These are phyloP conservation scores for Phytophthora sansomeana DNA, from an alignment of 352 stramenopile species.

Conservation along the genomic window DNA sequence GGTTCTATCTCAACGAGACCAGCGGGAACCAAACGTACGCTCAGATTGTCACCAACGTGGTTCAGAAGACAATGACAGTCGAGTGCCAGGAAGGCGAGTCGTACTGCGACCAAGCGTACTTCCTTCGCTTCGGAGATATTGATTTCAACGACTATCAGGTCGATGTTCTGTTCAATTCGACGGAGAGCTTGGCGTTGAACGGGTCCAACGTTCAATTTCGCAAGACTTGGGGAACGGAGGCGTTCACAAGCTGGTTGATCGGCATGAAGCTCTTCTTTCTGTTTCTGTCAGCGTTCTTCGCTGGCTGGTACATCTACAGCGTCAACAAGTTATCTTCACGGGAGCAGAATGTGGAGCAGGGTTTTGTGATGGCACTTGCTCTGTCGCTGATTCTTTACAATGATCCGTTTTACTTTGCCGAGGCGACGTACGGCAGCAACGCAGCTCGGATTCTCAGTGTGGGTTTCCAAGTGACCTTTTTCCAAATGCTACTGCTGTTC, in stretches of 20 bases:
- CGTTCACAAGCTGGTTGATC: constrained; percentile 68
- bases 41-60: constrained; percentile 46
- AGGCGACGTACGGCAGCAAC: constrained; percentile 59
- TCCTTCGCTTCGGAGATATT: constrained; percentile 63
- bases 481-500: constrained; percentile 65
- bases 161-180: constrained; percentile 68
- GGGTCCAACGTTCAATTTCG: constrained; percentile 57
- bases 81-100: constrained; percentile 39
- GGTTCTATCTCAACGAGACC: constrained; percentile 49
- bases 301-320: constrained; percentile 53
- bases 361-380: constrained; percentile 55
- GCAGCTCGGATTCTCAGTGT: constrained; percentile 56
- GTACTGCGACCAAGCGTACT: constrained; percentile 56
- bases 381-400: constrained; percentile 65
- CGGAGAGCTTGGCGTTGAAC: constrained; percentile 40
- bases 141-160: constrained; percentile 64
- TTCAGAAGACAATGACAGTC: constrained; percentile 46
- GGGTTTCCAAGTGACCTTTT: constrained; percentile 67
- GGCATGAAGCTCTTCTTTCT: constrained; percentile 69
- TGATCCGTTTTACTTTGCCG: constrained; percentile 64
- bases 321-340: constrained; percentile 52
- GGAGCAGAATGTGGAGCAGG: constrained; percentile 70
- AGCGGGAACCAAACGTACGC: constrained; percentile 43
- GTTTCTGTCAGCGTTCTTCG: constrained; percentile 43
- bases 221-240: constrained; percentile 58